Conservation (phyloP, 2,329 filamentous ascomycete genomes). For the Tolypocladium sp. region DNA sequence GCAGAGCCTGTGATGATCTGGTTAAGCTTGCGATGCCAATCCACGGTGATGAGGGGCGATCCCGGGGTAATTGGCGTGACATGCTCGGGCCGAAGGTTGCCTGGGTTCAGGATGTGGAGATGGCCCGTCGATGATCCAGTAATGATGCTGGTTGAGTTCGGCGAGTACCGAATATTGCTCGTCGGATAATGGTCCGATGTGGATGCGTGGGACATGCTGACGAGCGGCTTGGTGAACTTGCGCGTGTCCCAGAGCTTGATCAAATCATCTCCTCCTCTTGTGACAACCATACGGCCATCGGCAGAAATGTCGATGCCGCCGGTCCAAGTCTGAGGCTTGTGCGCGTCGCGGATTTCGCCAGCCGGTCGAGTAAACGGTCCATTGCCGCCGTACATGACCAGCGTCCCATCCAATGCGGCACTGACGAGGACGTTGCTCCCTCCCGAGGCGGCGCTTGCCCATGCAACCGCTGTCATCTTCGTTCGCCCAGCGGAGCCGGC, state of each 20-base stretch:
- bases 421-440: slow-evolving; percentile 70
- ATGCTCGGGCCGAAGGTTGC: slow-evolving; percentile 75
- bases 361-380: slow-evolving; percentile 76
- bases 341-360: slow-evolving; percentile 77
- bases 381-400: slow-evolving; percentile 87
- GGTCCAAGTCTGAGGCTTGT: slow-evolving; percentile 79
- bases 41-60: slow-evolving; percentile 70
- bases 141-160: slow-evolving; percentile 73
- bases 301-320: slow-evolving; percentile 83
- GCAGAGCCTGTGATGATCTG: slow-evolving; percentile 92
- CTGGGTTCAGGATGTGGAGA: slow-evolving; percentile 87
- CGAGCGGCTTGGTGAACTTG: slow-evolving; percentile 87
- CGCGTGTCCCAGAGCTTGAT: slow-evolving; percentile 97
- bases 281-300: slow-evolving; percentile 85
- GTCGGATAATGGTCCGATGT: slow-evolving; percentile 78
- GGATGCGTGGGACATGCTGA: slow-evolving; percentile 68
- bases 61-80: slow-evolving; percentile 84
- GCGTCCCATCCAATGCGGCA: slow-evolving; percentile 77
- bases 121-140: slow-evolving; percentile 81
- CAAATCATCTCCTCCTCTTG: slow-evolving; percentile 79
- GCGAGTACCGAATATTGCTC: slow-evolving; percentile 83
- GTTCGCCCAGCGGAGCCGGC: slow-evolving; percentile 82
- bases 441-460: slow-evolving; percentile 71
- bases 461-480: slow-evolving; percentile 86
- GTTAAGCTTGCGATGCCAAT: slow-evolving; percentile 92